These are phyloP conservation scores for Orychophragmus violaceus DNA, from an alignment of 345 rosid genomes.

Conservation along the genomic window DNA sequence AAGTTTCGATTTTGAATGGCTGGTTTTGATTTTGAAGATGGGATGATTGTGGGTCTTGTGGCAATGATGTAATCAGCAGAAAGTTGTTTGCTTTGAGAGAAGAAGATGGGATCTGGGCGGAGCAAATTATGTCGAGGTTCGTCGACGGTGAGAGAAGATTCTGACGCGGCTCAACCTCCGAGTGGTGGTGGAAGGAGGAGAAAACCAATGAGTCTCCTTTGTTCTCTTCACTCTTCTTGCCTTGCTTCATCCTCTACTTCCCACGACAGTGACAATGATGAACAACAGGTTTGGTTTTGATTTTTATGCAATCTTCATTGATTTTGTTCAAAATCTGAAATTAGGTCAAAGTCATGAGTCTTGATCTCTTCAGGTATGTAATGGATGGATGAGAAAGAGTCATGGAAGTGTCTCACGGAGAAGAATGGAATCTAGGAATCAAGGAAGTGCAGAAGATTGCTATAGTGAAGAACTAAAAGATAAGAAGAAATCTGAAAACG, in stretches of 20 bases:
- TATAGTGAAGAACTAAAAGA: slow-evolving; percentile 36
- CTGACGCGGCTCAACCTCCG: neutral
- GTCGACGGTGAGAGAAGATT: slow-evolving; percentile 2
- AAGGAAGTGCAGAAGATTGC: slow-evolving; percentile 38
- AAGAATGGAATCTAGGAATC: slow-evolving; percentile 21
- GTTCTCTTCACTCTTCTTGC: slow-evolving; percentile 66
- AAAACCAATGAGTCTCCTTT: slow-evolving; percentile 39
- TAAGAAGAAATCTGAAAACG: slow-evolving; percentile 29
- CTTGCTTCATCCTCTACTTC: slow-evolving; percentile 64
- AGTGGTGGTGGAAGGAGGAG: slow-evolving; percentile 32
- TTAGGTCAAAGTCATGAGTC: too few relatives aligned
- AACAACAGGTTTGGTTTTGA: slow-evolving; percentile 36
- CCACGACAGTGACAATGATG: slow-evolving; percentile 28
- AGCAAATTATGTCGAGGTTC: slow-evolving; percentile 51
- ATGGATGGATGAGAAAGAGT: slow-evolving; percentile 35
- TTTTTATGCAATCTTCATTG: neutral
- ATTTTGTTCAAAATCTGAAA: too few relatives aligned
- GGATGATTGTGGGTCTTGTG: slow-evolving; percentile 19
- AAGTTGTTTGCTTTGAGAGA: slow-evolving; percentile 4
- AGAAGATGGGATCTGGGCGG: slow-evolving; percentile 73
- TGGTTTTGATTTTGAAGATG: neutral
- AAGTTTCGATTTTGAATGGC: neutral
- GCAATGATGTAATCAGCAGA: slow-evolving; percentile 17
- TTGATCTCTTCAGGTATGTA: slow-evolving; percentile 35
- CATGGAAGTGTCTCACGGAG: slow-evolving; percentile 30